Evolutionary conservation across 2,329 filamentous ascomycete species (phyloP).

Genomic region (Sphaerulina musiva): DNA sequence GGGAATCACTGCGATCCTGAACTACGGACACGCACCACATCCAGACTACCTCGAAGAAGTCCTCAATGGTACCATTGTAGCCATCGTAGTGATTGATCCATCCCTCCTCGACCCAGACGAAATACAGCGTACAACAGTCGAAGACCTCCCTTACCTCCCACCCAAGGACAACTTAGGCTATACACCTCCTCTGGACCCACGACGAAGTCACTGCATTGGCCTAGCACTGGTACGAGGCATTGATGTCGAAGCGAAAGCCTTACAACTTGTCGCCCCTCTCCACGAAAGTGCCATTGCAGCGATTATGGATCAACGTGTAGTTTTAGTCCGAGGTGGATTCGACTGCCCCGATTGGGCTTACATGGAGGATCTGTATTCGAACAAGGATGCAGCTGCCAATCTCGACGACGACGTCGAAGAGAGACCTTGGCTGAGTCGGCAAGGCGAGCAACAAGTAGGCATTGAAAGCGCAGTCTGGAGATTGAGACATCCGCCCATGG

Average conservation of each 20-base stretch:
- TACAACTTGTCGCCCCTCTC: constrained; percentile 63
- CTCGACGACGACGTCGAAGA: constrained; percentile 14
- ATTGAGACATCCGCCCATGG: constrained; percentile 30
- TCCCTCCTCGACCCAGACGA: constrained; percentile 11
- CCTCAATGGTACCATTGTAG: constrained; percentile 64
- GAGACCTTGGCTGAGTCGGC: constrained; percentile 27
- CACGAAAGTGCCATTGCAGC: constrained; percentile 26
- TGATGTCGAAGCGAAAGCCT: constrained; percentile 46
- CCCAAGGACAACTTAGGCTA: constrained; percentile 46
- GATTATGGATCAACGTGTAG: constrained; percentile 38
- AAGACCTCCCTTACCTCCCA: constrained; percentile 57
- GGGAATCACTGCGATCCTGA: constrained; percentile 60
- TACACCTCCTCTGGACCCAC: constrained; percentile 50
- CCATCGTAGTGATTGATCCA: constrained; percentile 55
- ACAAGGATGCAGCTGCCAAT: neutral
- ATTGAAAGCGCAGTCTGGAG: constrained; percentile 32
- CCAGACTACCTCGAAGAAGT: constrained; percentile 55
- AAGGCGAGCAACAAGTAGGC: constrained; percentile 21
- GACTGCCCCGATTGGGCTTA: constrained; percentile 66
- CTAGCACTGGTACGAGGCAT: constrained; percentile 65
- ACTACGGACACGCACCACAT: constrained; percentile 59
- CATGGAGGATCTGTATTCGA: constrained; percentile 53
- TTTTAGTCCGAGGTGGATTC: constrained; percentile 62
- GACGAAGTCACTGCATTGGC: constrained; percentile 54
- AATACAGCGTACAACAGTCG: constrained; percentile 41